Conservation (phyloP, 352 stramenopile genomes). For the Phytopythium ostracodes region DNA sequence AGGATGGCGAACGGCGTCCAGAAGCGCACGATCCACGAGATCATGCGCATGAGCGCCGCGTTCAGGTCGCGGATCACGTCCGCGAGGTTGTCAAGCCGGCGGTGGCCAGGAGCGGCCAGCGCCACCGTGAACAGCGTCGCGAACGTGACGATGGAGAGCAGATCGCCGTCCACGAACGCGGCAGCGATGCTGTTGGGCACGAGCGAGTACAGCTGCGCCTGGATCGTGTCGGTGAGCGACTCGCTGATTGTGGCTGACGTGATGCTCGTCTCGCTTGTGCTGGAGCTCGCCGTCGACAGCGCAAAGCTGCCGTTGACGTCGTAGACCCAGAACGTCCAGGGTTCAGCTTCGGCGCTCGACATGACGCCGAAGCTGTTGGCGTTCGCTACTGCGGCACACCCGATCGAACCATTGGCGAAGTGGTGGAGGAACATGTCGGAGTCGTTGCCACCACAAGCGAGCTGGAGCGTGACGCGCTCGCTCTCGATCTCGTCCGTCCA, state of each 20-base stretch:
- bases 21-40: conserved; percentile 32
- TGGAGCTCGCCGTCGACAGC: conserved; percentile 4
- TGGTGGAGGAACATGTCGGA: conserved; percentile 5
- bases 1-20: conserved; percentile 55
- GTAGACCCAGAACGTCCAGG: conserved; percentile 21
- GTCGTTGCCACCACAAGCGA: conserved; percentile 11
- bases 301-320: conserved; percentile 32
- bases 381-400: conserved; percentile 10
- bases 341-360: conserved; percentile 11
- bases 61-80: conserved; percentile 39
- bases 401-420: conserved; percentile 3
- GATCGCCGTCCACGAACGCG: conserved; percentile 26
- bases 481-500: conserved; percentile 6
- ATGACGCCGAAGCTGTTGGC: conserved; percentile 22
- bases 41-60: conserved; percentile 38
- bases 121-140: conserved; percentile 34
- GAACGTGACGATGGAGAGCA: conserved; percentile 52
- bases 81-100: conserved; percentile 10
- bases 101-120: conserved; percentile 11
- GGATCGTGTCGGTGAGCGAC: conserved; percentile 22
- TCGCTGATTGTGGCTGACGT: conserved; percentile 5
- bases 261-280: not conserved
- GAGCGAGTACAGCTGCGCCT: conserved; percentile 26
- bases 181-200: conserved; percentile 39
- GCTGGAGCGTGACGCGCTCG: conserved; percentile 16